These are phyloP conservation scores for Mycothermus thermophilus DNA, from an alignment of 495 filamentous ascomycete genomes.

Conservation along the genomic window DNA sequence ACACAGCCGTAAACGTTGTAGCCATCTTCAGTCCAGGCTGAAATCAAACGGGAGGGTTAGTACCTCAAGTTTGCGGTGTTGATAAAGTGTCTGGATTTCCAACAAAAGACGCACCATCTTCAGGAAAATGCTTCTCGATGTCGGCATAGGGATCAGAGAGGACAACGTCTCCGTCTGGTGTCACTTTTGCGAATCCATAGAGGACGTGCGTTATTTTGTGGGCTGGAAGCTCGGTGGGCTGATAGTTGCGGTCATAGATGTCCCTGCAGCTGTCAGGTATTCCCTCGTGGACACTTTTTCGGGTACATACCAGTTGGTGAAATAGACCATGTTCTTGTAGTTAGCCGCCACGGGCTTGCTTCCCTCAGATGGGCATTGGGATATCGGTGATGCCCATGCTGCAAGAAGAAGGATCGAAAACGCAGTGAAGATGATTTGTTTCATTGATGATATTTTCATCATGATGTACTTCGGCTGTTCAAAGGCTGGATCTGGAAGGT, in stretches of 20 bases:
- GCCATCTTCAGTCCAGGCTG: constrained; percentile 34
- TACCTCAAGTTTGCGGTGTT: too few relatives aligned
- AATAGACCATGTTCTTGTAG: constrained; percentile 34
- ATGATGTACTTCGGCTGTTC: too few relatives aligned
- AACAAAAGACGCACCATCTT: constrained; percentile 34
- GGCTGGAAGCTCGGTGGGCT: constrained; percentile 67
- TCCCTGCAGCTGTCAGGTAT: constrained; percentile 37
- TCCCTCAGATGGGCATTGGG: too few relatives aligned
- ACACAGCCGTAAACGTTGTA: constrained; percentile 68
- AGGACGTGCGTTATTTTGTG: constrained; percentile 74
- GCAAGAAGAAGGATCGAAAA: too few relatives aligned
- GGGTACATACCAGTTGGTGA: constrained; percentile 30
- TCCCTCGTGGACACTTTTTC: not conserved
- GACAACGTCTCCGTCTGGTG: constrained; percentile 66
- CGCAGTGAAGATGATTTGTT: too few relatives aligned
- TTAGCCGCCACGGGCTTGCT: too few relatives aligned
- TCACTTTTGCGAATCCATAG: constrained; percentile 84
- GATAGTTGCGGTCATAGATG: constrained; percentile 72
- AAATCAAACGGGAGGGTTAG: too few relatives aligned
- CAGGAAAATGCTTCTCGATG: constrained; percentile 58
- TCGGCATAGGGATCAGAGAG: constrained; percentile 46
- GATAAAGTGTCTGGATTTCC: too few relatives aligned
- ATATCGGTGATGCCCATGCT: too few relatives aligned
- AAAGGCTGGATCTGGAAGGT: too few relatives aligned
- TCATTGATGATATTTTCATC: too few relatives aligned